Percentiles rank a stretch among this genome's conserved stretches.
Conservation (phyloP, 306 rosid species). For the Casuarina cunninghamiana region DNA sequence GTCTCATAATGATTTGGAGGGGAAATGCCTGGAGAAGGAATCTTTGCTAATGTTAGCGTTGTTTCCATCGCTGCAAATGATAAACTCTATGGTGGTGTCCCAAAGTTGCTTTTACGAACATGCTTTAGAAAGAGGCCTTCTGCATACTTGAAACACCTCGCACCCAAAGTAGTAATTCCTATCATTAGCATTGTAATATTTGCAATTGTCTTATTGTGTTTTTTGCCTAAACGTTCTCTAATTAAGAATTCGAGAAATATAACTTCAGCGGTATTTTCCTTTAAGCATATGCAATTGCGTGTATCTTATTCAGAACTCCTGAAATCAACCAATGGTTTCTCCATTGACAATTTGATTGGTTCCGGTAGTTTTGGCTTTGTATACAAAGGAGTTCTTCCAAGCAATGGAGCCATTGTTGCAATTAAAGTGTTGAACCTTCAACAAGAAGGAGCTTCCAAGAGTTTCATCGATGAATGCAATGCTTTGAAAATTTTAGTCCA, state of each 20-base stretch:
- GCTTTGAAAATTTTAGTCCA: conserved; percentile 33
- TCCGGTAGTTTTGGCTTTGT: conserved; percentile 41
- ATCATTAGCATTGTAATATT: background rate
- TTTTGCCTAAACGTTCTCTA: background rate
- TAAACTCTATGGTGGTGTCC: conserved; percentile 41
- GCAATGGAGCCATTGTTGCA: conserved; percentile 25
- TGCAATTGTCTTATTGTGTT: conserved; percentile 17
- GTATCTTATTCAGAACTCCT: conserved; percentile 34
- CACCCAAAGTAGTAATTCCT: conserved; percentile 23
- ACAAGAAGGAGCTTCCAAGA: background rate
- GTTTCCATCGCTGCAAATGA: conserved; percentile 33
- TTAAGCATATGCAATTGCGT: background rate
- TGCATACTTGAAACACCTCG: background rate
- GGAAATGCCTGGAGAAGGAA: conserved; percentile 32
- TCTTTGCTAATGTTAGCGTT: conserved; percentile 30
- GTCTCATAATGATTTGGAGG: conserved; percentile 39
- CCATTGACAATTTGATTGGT: conserved; percentile 34
- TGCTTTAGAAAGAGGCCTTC: conserved; percentile 19
- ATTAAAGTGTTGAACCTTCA: conserved; percentile 32
- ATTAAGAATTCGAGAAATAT: conserved; percentile 13
- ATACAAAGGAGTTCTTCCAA: conserved; percentile 35
- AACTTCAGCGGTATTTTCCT: background rate
- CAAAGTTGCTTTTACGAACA: conserved; percentile 28
- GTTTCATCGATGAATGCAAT: conserved; percentile 8
- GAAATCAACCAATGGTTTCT: conserved; percentile 35